These are phyloP conservation scores for Baorangia bicolor DNA, from an alignment of 768 basidiomycete genomes.

Conservation along the genomic window DNA sequence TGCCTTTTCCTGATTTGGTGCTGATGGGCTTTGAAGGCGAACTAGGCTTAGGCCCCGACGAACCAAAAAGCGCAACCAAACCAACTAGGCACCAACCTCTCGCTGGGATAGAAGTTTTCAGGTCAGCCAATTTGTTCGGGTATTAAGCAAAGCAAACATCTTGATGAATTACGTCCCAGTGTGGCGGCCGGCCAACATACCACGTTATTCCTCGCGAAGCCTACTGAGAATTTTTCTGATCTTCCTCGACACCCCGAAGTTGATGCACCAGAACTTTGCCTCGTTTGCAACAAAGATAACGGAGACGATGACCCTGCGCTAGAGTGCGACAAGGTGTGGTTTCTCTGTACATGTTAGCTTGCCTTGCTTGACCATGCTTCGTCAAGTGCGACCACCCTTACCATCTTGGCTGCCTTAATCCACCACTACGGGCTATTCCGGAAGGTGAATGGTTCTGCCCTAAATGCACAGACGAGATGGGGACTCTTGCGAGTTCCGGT, in stretches of 20 bases:
- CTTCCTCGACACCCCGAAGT: constrained; percentile 83
- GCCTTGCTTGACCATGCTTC: constrained; percentile 1
- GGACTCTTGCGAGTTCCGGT: constrained; percentile 36
- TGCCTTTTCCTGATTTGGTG: not conserved
- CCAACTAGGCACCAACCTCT: constrained; percentile 71
- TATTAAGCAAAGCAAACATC: not conserved
- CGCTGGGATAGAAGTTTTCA: constrained; percentile 72
- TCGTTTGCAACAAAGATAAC: constrained; percentile 66
- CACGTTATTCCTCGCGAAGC: constrained; percentile 77
- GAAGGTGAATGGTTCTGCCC: constrained; percentile 95
- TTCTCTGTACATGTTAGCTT: not conserved
- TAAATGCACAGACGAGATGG: constrained; percentile 60
- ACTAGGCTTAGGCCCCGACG: constrained; percentile 75
- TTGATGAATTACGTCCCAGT: constrained; percentile 37
- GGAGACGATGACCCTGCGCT: constrained; percentile 73
- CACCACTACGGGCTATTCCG: constrained; percentile 74
- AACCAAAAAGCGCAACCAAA: constrained; percentile 86
- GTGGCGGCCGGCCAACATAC: constrained; percentile 87
- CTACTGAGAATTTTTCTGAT: constrained; percentile 72
- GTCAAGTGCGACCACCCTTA: constrained; percentile 85
- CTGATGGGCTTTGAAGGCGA: constrained; percentile 49
- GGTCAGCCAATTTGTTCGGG: constrained; percentile 46
- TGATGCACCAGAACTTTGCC: constrained; percentile 63
- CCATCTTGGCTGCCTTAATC: constrained; percentile 78
- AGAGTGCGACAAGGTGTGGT: constrained; percentile 85